Evolutionary conservation across 2,329 filamentous ascomycete species (phyloP), one percentile per base, ranked within the genome.

Genomic region (Calonectria leucothoes): DNA sequence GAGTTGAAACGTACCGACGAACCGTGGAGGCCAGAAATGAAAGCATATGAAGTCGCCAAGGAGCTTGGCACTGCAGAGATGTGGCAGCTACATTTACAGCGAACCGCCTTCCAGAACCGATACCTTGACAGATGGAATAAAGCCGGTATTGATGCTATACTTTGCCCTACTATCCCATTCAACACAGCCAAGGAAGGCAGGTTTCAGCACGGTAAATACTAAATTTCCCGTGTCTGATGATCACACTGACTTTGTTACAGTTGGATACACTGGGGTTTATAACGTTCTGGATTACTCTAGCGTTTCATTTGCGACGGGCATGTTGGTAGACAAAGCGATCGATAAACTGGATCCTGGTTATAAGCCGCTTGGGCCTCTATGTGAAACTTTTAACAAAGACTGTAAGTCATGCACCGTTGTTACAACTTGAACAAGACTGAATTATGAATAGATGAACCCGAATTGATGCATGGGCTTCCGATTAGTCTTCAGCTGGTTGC

Each of bases 121-220:
- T 88, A 88, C 65, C 81, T 88, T 0, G 85, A 88, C 49, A 83
- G 85, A 3, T 89, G 87, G 88, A 84, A 84, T 39, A 80, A 79
- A 59, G 84, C 85, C 0, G 86, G 85, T 1, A 88, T 93, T 10
- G 93, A 94, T 79, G 91, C 91, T 1, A 87, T 94, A 11, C 81
- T 94, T 1, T 91, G 89, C 65, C 92, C 93, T 0, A 88, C 86
- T 0, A 87, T 86, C 37, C 86, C 87, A 0, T 89, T 86, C 64
- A 84, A 83, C 49, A 83, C 83, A 0, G 84, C 85, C 35, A 85
- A 86, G 78, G 83, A 86, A 57, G 86, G 86, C 6, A 81, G 81
- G 1, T 87, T 88, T 49, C 84, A 82, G 77, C 85, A 89, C 45
- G 84, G 86, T 86, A 57, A 78, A 85, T 79, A 20, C 1, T 12